Evolutionary conservation across 169 alveolate genomes (phyloP).

Genomic region (Cryptosporidium bovis): DNA sequence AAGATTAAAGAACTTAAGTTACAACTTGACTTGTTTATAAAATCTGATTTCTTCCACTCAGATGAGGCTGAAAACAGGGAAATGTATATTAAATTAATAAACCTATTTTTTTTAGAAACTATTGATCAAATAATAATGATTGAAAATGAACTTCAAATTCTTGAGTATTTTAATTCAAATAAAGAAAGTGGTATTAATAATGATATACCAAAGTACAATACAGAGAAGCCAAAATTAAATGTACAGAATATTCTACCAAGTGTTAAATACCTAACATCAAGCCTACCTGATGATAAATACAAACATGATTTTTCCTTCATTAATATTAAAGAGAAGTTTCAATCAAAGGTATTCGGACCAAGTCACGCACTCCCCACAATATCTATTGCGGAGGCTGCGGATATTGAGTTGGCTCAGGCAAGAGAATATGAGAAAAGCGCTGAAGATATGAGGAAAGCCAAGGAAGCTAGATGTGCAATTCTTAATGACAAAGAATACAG

Average conservation of each 20-base stretch:
- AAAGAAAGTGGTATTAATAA: neutral
- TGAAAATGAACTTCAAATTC: conserved; percentile 6
- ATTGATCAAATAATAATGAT: conserved; percentile 22
- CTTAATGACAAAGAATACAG: conserved; percentile 42
- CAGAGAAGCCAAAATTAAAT: neutral
- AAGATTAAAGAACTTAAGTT: conserved; percentile 39
- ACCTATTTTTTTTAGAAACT: conserved; percentile 48
- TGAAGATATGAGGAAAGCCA: neutral
- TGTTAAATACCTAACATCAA: conserved; percentile 8
- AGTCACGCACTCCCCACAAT: conserved; percentile 72
- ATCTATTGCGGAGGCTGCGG: conserved; percentile 67
- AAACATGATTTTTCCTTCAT: neutral
- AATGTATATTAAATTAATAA: conserved; percentile 18
- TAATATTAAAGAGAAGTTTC: conserved; percentile 7
- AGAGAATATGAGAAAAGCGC: conserved; percentile 50
- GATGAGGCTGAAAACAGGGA: conserved; percentile 39
- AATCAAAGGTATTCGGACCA: conserved; percentile 54
- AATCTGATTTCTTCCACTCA: conserved; percentile 14
- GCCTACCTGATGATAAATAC: neutral
- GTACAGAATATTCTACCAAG: conserved; percentile 37
- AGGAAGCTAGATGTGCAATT: conserved; percentile 26
- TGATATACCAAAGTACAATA: neutral
- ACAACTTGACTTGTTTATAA: conserved; percentile 5
- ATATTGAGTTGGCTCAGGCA: conserved; percentile 52
- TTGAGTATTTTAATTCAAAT: neutral